phyloP scores from a whole-genome alignment of 1,284 basidiomycete genomes.

The Papiliotrema terrestris region DNA sequence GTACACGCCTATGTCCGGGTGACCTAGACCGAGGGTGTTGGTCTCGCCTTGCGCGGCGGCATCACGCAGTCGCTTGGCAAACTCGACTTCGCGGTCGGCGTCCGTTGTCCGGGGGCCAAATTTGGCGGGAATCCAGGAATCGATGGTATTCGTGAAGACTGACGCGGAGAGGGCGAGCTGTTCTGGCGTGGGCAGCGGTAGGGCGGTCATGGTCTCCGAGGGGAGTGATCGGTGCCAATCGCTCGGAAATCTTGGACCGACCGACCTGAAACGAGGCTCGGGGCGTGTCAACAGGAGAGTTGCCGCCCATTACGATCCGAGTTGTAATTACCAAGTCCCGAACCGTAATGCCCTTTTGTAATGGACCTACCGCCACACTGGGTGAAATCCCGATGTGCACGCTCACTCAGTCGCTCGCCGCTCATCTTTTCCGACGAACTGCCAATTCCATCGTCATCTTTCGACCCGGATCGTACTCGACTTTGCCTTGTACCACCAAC shows the following conservation, averaged over 20 bases:
- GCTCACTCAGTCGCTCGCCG: too few species aligned
- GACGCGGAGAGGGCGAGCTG: constrained; percentile 34
- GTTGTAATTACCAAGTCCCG: too few species aligned
- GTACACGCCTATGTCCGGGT: constrained; percentile 23
- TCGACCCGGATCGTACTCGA: not conserved
- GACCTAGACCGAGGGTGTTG: constrained; percentile 36
- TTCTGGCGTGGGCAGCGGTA: constrained; percentile 15
- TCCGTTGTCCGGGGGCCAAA: constrained; percentile 22
- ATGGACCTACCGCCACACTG: too few species aligned
- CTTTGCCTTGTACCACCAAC: not conserved
- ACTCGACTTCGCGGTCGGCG: constrained; percentile 5
- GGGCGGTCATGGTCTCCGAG: not conserved
- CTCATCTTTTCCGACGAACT: not conserved
- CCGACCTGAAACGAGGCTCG: too few species aligned
- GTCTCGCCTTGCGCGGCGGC: constrained; percentile 11
- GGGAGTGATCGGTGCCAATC: not conserved
- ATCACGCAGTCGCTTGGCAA: constrained; percentile 12
- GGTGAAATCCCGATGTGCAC: too few species aligned
- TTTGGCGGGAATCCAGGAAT: constrained; percentile 35
- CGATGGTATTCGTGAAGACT: constrained; percentile 36
- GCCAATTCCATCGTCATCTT: not conserved
- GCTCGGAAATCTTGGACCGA: too few species aligned
- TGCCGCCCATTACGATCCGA: too few species aligned
- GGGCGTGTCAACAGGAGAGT: too few species aligned
- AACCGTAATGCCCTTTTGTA: too few species aligned